A percentile compares a stretch with the other conserved stretches of the same genome.
Conservation (phyloP, 2,329 filamentous ascomycete genomes). For the Graphilbum sp. region DNA sequence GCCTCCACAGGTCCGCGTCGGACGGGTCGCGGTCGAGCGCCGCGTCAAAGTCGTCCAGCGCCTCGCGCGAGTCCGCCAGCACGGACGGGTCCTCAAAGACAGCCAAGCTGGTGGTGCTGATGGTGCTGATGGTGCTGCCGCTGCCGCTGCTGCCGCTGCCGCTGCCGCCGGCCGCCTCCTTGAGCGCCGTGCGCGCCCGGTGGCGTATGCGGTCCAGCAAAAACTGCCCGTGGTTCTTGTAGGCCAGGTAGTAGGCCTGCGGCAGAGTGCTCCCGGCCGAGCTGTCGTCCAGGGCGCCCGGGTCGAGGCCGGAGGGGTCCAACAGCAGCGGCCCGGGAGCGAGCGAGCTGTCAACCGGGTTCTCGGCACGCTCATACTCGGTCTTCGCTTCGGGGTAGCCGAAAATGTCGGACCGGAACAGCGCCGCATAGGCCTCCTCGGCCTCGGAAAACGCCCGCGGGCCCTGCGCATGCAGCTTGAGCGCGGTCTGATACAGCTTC, state of each 20-base stretch:
- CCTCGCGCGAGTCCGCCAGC: conserved; percentile 22
- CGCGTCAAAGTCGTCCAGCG: conserved; percentile 38
- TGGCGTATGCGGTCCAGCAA: conserved; percentile 57
- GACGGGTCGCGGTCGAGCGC: conserved; percentile 50
- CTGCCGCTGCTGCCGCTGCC: conserved; percentile 7
- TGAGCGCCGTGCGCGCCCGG: conserved; percentile 24
- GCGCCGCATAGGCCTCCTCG: conserved; percentile 60
- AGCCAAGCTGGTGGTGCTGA: neutral
- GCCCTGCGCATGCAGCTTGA: conserved; percentile 85
- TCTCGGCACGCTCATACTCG: conserved; percentile 61
- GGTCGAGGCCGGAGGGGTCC: conserved; percentile 34
- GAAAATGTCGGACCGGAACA: conserved; percentile 90
- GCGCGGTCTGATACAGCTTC: conserved; percentile 79
- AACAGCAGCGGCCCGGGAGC: conserved; percentile 26
- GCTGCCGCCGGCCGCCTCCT: conserved; percentile 3
- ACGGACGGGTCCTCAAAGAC: conserved; percentile 21
- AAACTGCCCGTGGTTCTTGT: conserved; percentile 93
- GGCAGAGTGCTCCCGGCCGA: conserved; percentile 65
- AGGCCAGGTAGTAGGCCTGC: conserved; percentile 80
- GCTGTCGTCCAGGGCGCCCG: conserved; percentile 47
- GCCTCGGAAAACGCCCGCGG: conserved; percentile 61
- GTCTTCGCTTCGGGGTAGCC: conserved; percentile 74
- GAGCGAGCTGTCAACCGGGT: conserved; percentile 32
- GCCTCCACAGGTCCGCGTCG: conserved; percentile 50
- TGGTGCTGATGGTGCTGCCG: conserved; percentile 8